Evolutionary conservation across 169 alveolate genomes (phyloP).

Genomic region (Cyclospora cayetanensis): DNA sequence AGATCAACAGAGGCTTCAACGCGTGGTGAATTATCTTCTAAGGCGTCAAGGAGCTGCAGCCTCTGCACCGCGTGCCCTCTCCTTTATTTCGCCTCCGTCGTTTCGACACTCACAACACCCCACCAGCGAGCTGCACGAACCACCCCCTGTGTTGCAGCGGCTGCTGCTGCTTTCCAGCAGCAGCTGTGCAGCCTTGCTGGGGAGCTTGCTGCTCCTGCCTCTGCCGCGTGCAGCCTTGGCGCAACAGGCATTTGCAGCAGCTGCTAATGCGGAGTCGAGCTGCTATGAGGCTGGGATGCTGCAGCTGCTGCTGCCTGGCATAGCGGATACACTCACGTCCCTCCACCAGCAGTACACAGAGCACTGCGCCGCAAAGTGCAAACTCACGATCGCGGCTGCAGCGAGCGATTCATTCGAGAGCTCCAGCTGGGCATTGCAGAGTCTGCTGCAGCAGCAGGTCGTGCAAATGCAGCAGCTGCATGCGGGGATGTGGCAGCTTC

Average conservation of each 20-base stretch:
- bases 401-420: not conserved
- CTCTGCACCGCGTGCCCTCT: conserved; percentile 7
- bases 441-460: conserved; percentile 21
- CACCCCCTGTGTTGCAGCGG: conserved; percentile 14
- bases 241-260: not conserved
- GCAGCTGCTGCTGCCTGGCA: conserved; percentile 52
- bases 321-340: not conserved
- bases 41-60: conserved; percentile 32
- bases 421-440: not conserved
- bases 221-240: conserved; percentile 45
- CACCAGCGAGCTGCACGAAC: not conserved
- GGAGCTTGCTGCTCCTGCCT: conserved; percentile 51
- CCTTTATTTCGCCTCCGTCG: not conserved
- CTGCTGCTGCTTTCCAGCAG: conserved; percentile 44
- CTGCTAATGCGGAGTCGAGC: conserved; percentile 4
- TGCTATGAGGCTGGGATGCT: conserved; percentile 4
- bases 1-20: not conserved
- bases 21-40: not conserved
- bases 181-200: not conserved
- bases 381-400: conserved; percentile 14
- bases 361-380: conserved; percentile 35
- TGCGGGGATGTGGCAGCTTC: conserved; percentile 46
- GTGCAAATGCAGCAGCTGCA: not conserved
- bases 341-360: conserved; percentile 17
- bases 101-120: no score